phyloP scores from a whole-genome alignment of 768 basidiomycete genomes.

The Agaricus sinodeliciosus region DNA sequence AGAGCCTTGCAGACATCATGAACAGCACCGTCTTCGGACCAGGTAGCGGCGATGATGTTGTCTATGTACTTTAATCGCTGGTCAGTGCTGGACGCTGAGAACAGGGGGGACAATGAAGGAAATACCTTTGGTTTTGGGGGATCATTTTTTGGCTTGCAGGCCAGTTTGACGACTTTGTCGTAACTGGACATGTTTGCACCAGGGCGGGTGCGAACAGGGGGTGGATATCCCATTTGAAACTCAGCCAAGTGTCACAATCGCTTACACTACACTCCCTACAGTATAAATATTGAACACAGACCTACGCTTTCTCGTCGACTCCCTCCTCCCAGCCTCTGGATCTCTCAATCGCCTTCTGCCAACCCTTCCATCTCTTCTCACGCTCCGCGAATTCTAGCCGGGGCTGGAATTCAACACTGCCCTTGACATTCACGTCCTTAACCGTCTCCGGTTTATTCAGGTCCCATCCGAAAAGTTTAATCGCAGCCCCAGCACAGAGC shows the following conservation, averaged over 20 bases:
- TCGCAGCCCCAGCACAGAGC: constrained; percentile 84
- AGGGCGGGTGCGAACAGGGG: background rate
- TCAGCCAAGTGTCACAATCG: constrained; percentile 3
- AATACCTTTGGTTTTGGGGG: constrained; percentile 91
- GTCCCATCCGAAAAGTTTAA: constrained; percentile 90
- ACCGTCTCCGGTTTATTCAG: constrained; percentile 78
- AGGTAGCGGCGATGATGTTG: constrained; percentile 94
- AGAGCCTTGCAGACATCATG: constrained; percentile 91
- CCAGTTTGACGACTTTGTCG: constrained; percentile 92
- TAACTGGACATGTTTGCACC: constrained; percentile 57
- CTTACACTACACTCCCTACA: background rate
- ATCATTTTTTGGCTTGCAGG: constrained; percentile 95
- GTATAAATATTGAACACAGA: background rate
- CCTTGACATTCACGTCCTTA: constrained; percentile 79
- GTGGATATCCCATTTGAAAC: constrained; percentile 9
- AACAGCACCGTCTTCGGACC: constrained; percentile 89
- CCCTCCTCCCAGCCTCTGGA: constrained; percentile 77
- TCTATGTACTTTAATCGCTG: constrained; percentile 73
- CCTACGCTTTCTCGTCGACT: constrained; percentile 18
- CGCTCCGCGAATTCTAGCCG: constrained; percentile 44
- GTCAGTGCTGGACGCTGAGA: constrained; percentile 3
- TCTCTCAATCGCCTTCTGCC: constrained; percentile 86
- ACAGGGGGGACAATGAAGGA: background rate
- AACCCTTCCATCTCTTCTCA: constrained; percentile 64
- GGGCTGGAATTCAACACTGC: constrained; percentile 66